These are phyloP conservation scores for Monosporascus sp. DNA, from an alignment of 2,329 filamentous ascomycete species.

Conservation along the genomic window DNA sequence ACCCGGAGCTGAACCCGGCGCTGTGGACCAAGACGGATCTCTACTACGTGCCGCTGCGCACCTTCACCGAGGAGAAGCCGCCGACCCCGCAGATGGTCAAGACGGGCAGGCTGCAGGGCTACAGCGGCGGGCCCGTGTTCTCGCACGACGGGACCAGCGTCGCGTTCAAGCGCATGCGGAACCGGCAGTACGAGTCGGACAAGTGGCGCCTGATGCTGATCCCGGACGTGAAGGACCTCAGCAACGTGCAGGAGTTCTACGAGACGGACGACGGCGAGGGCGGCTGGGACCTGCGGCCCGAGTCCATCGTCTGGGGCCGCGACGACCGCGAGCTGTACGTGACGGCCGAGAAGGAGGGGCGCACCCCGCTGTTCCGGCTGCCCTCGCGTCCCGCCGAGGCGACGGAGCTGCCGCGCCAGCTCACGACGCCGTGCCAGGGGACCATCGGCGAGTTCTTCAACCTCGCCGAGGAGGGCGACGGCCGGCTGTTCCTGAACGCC, in stretches of 20 bases:
- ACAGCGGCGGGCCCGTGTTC: conserved; percentile 63
- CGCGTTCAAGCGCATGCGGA: conserved; percentile 75
- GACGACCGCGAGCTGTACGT: conserved; percentile 63
- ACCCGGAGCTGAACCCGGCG: conserved; percentile 64
- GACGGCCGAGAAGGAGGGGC: conserved; percentile 66
- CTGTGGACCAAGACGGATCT: conserved; percentile 78
- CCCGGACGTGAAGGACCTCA: conserved; percentile 52
- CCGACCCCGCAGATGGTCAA: conserved; percentile 47
- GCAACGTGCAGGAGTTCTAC: conserved; percentile 58
- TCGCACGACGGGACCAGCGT: conserved; percentile 66
- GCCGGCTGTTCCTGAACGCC: conserved; percentile 58
- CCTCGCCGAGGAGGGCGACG: conserved; percentile 39
- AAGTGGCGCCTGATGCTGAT: conserved; percentile 64
- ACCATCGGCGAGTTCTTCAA: conserved; percentile 48
- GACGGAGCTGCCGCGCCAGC: conserved; percentile 39
- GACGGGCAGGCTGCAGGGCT: conserved; percentile 57
- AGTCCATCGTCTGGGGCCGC: conserved; percentile 50
- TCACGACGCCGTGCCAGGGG: conserved; percentile 43
- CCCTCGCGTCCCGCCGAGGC: conserved; percentile 49
- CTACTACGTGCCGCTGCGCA: conserved; percentile 63
- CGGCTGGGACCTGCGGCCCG: conserved; percentile 55
- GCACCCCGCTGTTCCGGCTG: conserved; percentile 56
- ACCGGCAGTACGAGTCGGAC: conserved; percentile 75
- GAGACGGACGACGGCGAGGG: conserved; percentile 58
- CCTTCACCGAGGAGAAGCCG: conserved; percentile 50